These are phyloP conservation scores for Apiotrichum porosum DNA, from an alignment of 1,284 basidiomycete species.

Conservation along the genomic window DNA sequence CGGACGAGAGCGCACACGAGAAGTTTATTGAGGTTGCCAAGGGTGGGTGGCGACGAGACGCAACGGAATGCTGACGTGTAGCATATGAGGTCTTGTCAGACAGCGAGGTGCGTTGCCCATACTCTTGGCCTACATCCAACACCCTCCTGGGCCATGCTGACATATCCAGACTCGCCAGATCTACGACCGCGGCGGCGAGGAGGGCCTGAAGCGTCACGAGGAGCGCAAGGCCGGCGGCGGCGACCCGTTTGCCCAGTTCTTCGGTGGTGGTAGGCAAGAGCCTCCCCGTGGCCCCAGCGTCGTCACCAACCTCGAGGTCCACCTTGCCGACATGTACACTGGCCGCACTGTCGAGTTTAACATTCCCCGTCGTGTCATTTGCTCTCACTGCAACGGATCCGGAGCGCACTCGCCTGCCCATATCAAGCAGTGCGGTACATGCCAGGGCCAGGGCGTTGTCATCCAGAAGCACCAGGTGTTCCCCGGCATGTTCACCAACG, in stretches of 20 bases:
- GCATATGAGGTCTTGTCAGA: slow-evolving; percentile 93
- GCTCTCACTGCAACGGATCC: slow-evolving; percentile 85
- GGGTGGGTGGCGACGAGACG: slow-evolving; percentile 54
- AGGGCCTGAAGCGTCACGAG: slow-evolving; percentile 76
- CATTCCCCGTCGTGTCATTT: slow-evolving; percentile 80
- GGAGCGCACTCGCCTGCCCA: slow-evolving; percentile 82
- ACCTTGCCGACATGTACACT: slow-evolving; percentile 77
- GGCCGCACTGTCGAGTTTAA: slow-evolving; percentile 84
- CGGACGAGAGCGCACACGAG: slow-evolving; percentile 70
- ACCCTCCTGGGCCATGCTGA: no score
- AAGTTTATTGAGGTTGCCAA: slow-evolving; percentile 84
- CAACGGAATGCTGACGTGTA: slow-evolving; percentile 41
- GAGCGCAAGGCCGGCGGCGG: slow-evolving; percentile 68
- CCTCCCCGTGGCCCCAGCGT: slow-evolving; percentile 72
- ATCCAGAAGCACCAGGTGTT: slow-evolving; percentile 87
- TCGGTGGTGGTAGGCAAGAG: slow-evolving; percentile 69
- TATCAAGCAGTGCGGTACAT: slow-evolving; percentile 73
- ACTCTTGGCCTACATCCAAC: no score
- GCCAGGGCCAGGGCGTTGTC: slow-evolving; percentile 77
- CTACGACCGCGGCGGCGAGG: slow-evolving; percentile 89
- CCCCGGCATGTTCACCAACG: slow-evolving; percentile 76
- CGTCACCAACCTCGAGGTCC: slow-evolving; percentile 80
- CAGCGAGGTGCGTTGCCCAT: slow-evolving; percentile 60
- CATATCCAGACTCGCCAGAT: slow-evolving; percentile 86
- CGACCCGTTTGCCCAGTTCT: slow-evolving; percentile 87